Base-by-base conservation (phyloP, 257 asterid species). In the Plantago elongata region DNA sequence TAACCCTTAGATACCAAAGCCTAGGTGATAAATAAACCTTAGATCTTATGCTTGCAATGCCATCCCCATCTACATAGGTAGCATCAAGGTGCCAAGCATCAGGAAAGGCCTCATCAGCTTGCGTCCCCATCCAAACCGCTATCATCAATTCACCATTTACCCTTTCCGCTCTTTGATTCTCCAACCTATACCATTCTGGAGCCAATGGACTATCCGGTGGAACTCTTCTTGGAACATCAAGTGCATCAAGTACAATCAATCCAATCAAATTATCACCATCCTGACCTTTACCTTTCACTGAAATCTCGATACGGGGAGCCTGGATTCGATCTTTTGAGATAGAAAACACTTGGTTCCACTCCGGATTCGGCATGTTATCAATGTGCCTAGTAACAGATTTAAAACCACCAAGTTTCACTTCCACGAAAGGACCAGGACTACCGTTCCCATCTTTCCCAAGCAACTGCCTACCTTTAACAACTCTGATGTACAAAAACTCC, bases 131-230 rank as follows among this genome's bases (percentile, higher is more conserved):
- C 98, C 98, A 92, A 45, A 84, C 51, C 9, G 95, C 92, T 57
- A 88, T 51, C 97, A 92, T 92, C 34, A 88, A 49, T 40, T 88
- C 97, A 18, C 98, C 98, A 16, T 59, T 60, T 22, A 79, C 84
- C 60, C 85, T 81, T 5, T 76, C 84, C 1, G 85, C 84, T 13
- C 42, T 73, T 62, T 30, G 72, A 29, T 83, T 83, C 71, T 81
- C 98, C 66, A 88, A 47, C 64, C 84, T 65, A 48, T 86, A 88
- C 98, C 98, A 88, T 54, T 91, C 89, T 2, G 96, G 91, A n/a
- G 98, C 98, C 75, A 92, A 61, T 3, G 97, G 98, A 14, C 96
- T 84, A 58, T 92, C 98, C 13, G 98, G 98, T 45, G 97, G 97
- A 54, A 92, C 96, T 74, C 98, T 75, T 56, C 76, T 73, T 0